A percentile compares a stretch with the other conserved stretches of the same genome.
phyloP scores from a whole-genome alignment of 306 rosid species.

The Cicer bijugum region DNA sequence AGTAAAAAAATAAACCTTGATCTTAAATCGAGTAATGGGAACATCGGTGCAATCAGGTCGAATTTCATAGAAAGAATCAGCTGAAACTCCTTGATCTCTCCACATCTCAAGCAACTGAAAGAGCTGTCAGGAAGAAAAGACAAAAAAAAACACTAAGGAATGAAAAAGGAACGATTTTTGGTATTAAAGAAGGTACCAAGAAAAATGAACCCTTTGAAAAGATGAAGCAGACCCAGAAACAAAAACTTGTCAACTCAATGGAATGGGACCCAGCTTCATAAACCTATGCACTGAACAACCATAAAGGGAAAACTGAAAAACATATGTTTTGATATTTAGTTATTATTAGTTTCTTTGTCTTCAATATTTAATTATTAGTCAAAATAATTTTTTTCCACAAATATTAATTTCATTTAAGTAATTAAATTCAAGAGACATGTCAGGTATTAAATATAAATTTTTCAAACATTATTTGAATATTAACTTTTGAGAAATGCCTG shows the following conservation, averaged over 20 bases:
- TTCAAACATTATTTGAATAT: no score
- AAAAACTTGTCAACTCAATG: slow-evolving; percentile 42
- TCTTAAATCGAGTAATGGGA: slow-evolving; percentile 80
- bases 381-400: no score
- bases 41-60: slow-evolving; percentile 90
- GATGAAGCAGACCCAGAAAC: slow-evolving; percentile 57
- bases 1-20: slow-evolving; percentile 61
- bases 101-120: slow-evolving; percentile 70
- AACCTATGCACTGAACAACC: background rate
- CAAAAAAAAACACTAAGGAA: background rate
- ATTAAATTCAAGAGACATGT: no score
- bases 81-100: slow-evolving; percentile 82
- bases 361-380: no score
- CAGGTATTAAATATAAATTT: no score
- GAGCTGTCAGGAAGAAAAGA: background rate
- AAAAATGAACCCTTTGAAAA: slow-evolving; percentile 49
- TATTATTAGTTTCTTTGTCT: no score
- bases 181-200: slow-evolving; percentile 29
- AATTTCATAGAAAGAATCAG: slow-evolving; percentile 90
- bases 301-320: background rate
- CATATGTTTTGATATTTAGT: background rate
- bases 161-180: slow-evolving; percentile 22
- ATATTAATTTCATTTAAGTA: no score
- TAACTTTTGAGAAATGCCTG: no score
- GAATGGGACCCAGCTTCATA: slow-evolving; percentile 53